Evolutionary conservation across 495 filamentous ascomycete genomes (phyloP).

Genomic region (Cenococcum geophilum): DNA sequence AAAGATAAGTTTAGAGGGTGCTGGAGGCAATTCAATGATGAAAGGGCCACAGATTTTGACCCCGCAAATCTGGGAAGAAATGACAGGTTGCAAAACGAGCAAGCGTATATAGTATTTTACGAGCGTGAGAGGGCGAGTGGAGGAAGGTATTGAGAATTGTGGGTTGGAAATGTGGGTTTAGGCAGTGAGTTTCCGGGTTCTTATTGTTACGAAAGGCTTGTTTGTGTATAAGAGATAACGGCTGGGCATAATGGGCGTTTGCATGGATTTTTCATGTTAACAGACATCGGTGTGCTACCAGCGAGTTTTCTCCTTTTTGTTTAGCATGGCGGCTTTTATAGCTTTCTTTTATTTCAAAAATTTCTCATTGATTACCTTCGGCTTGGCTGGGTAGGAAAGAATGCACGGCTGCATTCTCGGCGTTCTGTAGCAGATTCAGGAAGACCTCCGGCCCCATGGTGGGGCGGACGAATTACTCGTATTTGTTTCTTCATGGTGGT

Average conservation of each 20-base stretch:
- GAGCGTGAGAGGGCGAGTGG: slow-evolving; percentile 13
- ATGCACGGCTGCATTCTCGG: too few relatives aligned
- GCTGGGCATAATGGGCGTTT: neutral
- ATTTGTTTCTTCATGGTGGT: too few relatives aligned
- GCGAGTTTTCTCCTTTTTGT: too few relatives aligned
- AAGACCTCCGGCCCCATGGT: too few relatives aligned
- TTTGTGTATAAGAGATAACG: neutral
- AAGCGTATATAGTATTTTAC: slow-evolving; percentile 67
- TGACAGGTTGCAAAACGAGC: slow-evolving; percentile 52
- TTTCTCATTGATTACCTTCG: too few relatives aligned
- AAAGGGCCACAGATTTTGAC: slow-evolving; percentile 52
- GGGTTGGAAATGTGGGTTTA: neutral
- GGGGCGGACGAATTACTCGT: too few relatives aligned
- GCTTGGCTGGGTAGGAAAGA: too few relatives aligned
- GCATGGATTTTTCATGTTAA: neutral
- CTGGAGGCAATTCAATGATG: slow-evolving; percentile 65
- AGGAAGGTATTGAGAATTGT: neutral
- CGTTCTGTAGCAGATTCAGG: too few relatives aligned
- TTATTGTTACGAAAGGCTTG: neutral
- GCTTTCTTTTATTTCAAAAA: too few relatives aligned
- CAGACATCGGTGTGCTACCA: too few relatives aligned
- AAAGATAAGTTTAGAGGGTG: slow-evolving; percentile 53
- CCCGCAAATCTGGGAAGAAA: slow-evolving; percentile 46
- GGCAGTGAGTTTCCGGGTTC: neutral
- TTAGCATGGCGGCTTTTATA: too few relatives aligned